These are phyloP conservation scores for Xylaria sp. DNA, from an alignment of 2,329 filamentous ascomycete genomes.

Conservation along the genomic window DNA sequence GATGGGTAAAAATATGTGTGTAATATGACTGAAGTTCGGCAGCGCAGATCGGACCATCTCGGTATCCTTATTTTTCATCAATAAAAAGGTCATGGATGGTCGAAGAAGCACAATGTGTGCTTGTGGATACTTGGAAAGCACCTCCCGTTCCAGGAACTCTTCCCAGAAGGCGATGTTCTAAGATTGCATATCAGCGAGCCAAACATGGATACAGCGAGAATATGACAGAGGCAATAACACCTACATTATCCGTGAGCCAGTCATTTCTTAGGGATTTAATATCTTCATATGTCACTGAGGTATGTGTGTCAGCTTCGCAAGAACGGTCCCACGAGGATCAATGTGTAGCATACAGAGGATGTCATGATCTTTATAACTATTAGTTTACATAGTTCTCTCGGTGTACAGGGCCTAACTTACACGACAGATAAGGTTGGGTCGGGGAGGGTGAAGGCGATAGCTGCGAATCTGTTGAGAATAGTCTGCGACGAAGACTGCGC, in stretches of 20 bases:
- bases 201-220: slow-evolving; percentile 8
- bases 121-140: slow-evolving; percentile 80
- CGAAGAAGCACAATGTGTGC: slow-evolving; percentile 90
- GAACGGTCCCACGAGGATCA: neutral
- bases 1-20: slow-evolving; percentile 94
- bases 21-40: slow-evolving; percentile 81
- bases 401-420: slow-evolving; percentile 50
- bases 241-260: slow-evolving; percentile 96
- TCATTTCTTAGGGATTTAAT: slow-evolving; percentile 88
- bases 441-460: slow-evolving; percentile 52
- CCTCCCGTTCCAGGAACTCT: slow-evolving; percentile 93
- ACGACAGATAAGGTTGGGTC: slow-evolving; percentile 57
- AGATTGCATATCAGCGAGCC: slow-evolving; percentile 42
- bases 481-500: slow-evolving; percentile 35
- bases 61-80: slow-evolving; percentile 76
- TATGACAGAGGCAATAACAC: slow-evolving; percentile 46
- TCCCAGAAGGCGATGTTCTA: slow-evolving; percentile 98
- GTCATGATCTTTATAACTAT: slow-evolving; percentile 51
- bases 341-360: slow-evolving; percentile 49
- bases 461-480: slow-evolving; percentile 46
- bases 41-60: slow-evolving; percentile 72
- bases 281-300: slow-evolving; percentile 84
- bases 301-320: slow-evolving; percentile 34
- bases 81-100: slow-evolving; percentile 90
- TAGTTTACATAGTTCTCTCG: slow-evolving; percentile 21